A percentile compares a stretch with the other conserved stretches of the same genome.
Evolutionary conservation across 1,284 basidiomycete genomes (phyloP).

Genomic region (Butyriboletus regius): DNA sequence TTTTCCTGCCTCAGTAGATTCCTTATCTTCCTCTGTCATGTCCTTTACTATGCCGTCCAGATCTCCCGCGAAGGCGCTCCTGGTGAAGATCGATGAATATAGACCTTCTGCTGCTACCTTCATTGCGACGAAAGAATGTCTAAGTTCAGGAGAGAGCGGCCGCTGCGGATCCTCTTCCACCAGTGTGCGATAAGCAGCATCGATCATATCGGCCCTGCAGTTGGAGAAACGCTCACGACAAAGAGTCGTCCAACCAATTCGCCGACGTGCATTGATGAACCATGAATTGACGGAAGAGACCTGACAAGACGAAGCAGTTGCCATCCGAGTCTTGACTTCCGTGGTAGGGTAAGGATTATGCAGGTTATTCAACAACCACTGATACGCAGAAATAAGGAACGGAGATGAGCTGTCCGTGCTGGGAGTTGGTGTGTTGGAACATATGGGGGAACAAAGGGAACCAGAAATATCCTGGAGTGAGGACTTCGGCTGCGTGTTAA

Average conservation of each 20-base stretch:
- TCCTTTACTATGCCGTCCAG: constrained; percentile 27
- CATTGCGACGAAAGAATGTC: constrained; percentile 33
- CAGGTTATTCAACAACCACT: constrained; percentile 41
- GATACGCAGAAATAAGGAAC: neutral
- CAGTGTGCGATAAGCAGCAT: constrained; percentile 39
- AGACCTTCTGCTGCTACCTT: constrained; percentile 31
- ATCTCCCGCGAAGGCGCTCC: constrained; percentile 26
- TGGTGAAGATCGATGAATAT: constrained; percentile 27
- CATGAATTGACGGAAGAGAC: constrained; percentile 38
- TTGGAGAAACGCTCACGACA: constrained; percentile 36
- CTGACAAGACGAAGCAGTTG: constrained; percentile 1
- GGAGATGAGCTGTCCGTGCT: neutral
- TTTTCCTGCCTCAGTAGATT: too few species aligned
- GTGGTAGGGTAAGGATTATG: constrained; percentile 48
- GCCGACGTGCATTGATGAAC: constrained; percentile 44
- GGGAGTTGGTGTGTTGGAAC: neutral
- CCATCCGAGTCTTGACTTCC: constrained; percentile 15
- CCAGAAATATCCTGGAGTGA: neutral
- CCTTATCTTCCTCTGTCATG: constrained; percentile 12
- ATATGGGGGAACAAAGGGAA: neutral
- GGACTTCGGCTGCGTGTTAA: neutral
- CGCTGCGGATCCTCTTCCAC: constrained; percentile 27
- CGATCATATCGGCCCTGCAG: constrained; percentile 35
- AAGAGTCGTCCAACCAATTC: constrained; percentile 48
- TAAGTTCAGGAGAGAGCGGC: constrained; percentile 23